Conservation (phyloP, 1,284 basidiomycete genomes). For the Marasmius tenuissimus region DNA sequence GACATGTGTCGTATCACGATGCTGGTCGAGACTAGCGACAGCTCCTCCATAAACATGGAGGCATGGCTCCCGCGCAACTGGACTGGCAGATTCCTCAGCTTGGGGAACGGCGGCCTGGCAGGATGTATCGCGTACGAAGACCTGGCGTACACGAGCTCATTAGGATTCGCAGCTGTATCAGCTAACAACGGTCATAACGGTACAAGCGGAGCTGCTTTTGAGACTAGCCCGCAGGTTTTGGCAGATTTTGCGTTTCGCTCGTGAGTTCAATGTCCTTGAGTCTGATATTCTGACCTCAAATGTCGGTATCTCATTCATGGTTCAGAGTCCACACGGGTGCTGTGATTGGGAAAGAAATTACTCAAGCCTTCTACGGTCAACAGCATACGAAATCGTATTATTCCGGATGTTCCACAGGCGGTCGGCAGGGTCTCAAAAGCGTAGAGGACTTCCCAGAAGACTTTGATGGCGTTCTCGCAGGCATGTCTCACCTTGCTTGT, state of each 20-base stretch:
- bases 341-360: constrained; percentile 16
- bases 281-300: background rate
- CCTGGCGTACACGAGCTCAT: constrained; percentile 5
- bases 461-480: constrained; percentile 21
- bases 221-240: constrained; percentile 7
- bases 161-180: constrained; percentile 11
- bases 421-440: constrained; percentile 17
- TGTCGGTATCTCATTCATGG: too few relatives aligned
- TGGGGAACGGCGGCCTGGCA: background rate
- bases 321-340: constrained; percentile 9
- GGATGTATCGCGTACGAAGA: constrained; percentile 7
- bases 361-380: constrained; percentile 14
- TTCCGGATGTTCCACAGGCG: constrained; percentile 21
- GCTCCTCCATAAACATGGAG: constrained; percentile 10
- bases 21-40: constrained; percentile 7
- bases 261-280: constrained; percentile 5
- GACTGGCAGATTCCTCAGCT: constrained; percentile 11
- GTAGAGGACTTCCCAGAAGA: constrained; percentile 19
- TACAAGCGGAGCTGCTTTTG: constrained; percentile 8
- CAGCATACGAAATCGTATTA: constrained; percentile 15
- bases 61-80: constrained; percentile 14
- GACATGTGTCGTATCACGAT: constrained; percentile 12
- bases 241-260: constrained; percentile 12
- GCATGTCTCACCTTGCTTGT: background rate
- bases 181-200: constrained; percentile 14